Evolutionary conservation across 129 eudicot species (phyloP), one percentile per base, ranked within the genome.

Genomic region (Ambrosia artemisiifolia): DNA sequence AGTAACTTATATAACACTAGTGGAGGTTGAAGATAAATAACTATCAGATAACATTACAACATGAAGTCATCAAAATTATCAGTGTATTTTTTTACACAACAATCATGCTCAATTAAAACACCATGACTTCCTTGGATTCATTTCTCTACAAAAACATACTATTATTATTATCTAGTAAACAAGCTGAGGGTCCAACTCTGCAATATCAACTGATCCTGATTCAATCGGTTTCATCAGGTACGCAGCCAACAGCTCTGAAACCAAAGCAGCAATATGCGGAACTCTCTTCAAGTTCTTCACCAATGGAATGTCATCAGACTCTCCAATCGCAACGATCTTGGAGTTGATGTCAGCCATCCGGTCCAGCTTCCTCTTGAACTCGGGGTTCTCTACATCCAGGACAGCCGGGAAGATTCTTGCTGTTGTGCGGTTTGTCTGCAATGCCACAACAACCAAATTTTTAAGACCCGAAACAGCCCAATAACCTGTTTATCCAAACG

Each of bases 401-500:
- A 95, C 99, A 43, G 99, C 99, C 0, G 99, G 99, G 81, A 95
- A 95, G 18, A 95, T 90, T 70, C 99, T 86, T 10, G 99, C 99
- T 14, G 97, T 95, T 2, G 99, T 95, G 77, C 99, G 91, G 87
- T 95, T 95, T 38, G 99, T 95, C 99, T 95, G 96, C 76, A 84
- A 20, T 18, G 11, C 3, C 75, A 74, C 63, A 44, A 55, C 13
- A 38, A 49, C 19, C 40, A 78, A 28, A 47, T 5, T 34, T 6
- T 53, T 38, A 69, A 54, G 24, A 24, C 20, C 61, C 1, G 17
- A 11, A 70, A 59, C 8, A 11, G 16, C 63, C 63, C 36, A 24
- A 57, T 56, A 19, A 11, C 40, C 30, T 12, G 60, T 53, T 53
- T 53, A 53, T 2, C 30, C 30, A 57, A 57, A 28, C 16, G 7